Evolutionary conservation across 331 rosid species (phyloP), one percentile per base, ranked within the genome.

Genomic region (Cydonia oblonga): DNA sequence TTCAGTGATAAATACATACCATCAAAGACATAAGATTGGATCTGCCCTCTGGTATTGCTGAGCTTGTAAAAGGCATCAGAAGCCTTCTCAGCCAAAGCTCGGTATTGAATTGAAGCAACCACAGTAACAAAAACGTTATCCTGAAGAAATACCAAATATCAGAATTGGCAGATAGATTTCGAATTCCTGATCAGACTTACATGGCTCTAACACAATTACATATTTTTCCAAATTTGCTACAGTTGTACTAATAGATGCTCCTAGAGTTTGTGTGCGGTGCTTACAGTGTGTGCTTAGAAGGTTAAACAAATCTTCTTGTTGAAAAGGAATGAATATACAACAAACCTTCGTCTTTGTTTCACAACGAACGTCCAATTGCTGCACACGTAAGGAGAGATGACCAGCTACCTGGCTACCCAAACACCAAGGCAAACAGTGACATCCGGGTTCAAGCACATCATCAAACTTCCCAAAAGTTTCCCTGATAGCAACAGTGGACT

Each of bases 311-410:
- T 69, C 29, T 18, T 32, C 19, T 5, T 19, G 14, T 42, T 33
- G 6, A 22, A 8, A 53, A 49, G n/a, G 56, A 70, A 51, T 24
- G 14, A 20, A 62, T 18, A 59, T 11, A 7, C 20, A 69, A 84
- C 71, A 66, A 70, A 91, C 96, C 97, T 91, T 91, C 1, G 92
- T 90, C 76, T 90, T 90, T 33, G 97, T 90, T 80, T 90, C 97
- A 8, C 97, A 90, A 2, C 71, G 89, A 82, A 90, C 96, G 76
- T 90, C 97, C 65, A 90, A 86, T 77, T 90, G 97, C 84, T 90
- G 89, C 52, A 90, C 87, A 29, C 97, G 90, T 75, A 90, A 80
- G 18, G 96, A 82, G 64, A 90, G 88, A 70, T 85, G 84, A 75
- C 97, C 97, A 5, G 92, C 92, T 52, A 85, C 3, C 51, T 69